Evolutionary conservation across 2,329 filamentous ascomycete species (phyloP).

Genomic region (Leptographium procerum): DNA sequence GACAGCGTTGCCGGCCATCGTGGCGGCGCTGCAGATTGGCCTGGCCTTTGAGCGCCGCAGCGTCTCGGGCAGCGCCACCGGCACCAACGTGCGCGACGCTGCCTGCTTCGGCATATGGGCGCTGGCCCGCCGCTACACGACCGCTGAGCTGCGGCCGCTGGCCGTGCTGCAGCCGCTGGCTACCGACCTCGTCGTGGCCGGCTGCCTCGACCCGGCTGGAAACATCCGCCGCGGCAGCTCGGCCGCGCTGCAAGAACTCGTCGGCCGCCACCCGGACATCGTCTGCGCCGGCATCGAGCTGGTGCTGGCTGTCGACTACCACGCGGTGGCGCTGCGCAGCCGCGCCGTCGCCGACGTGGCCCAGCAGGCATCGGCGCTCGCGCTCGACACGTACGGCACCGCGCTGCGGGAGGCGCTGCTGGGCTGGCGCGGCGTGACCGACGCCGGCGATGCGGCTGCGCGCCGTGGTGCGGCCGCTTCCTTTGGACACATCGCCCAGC

Average conservation of each 20-base stretch:
- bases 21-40: constrained; percentile 67
- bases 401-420: constrained; percentile 61
- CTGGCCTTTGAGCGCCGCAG: constrained; percentile 83
- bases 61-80: constrained; percentile 72
- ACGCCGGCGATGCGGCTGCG: constrained; percentile 60
- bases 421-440: constrained; percentile 80
- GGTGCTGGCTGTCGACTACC: constrained; percentile 87
- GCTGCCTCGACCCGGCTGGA: constrained; percentile 77
- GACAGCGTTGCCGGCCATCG: constrained; percentile 57
- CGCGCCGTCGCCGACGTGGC: constrained; percentile 73
- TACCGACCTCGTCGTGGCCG: constrained; percentile 67
- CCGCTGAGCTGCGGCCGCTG: constrained; percentile 59
- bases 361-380: constrained; percentile 53
- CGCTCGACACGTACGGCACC: constrained; percentile 50
- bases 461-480: constrained; percentile 60
- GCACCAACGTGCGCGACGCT: constrained; percentile 85
- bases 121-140: constrained; percentile 75
- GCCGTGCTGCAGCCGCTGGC: constrained; percentile 44
- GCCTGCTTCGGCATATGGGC: constrained; percentile 97
- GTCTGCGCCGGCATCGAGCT: constrained; percentile 71
- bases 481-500: constrained; percentile 47
- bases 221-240: constrained; percentile 91
- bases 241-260: constrained; percentile 84
- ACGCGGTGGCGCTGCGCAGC: constrained; percentile 77
- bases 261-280: constrained; percentile 83